Base-by-base conservation (phyloP, 768 basidiomycete species). In the Xanthoconium stramineum region DNA sequence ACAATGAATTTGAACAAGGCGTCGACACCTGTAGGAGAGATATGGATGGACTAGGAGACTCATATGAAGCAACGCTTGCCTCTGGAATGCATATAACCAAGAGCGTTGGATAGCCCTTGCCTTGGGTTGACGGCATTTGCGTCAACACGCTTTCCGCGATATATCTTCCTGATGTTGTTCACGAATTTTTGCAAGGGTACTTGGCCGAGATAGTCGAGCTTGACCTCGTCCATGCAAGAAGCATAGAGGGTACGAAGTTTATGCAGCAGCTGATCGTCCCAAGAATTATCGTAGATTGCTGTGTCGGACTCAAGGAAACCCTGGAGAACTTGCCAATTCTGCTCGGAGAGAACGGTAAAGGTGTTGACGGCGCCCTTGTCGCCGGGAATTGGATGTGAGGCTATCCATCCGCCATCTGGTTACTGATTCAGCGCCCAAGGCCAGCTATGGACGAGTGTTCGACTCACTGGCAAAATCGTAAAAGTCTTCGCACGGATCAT, bases 401-500 rank as follows among this genome's bases (percentile, higher is more conserved):
- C 81, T 19, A 89, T 77, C 96, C 96, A 99, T 13, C 94, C 94
- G 17, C 92, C 91, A 66, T 88, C 91, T 95, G 52, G 15, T 13
- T 32, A 7, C 46, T 39, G 36, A 38, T 17, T 57, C 19, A 61
- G 61, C 20, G 43, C 38, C 51, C 53, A 40, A 36, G 49, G 36
- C 28, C 47, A n/a, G 43, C 12, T 39, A 11, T 24, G 32, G 38
- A 42, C 20, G 47, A 19, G 51, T 35, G 33, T 51, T 36, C 13
- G 10, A 85, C 91, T 65, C 65, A 95, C 94, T 95, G 11, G 94
- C 85, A 73, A 86, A 98, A 60, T 88, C 83, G 67, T 94, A 98
- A 70, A 98, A 97, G 72, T 94, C 88, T 62, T 98, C 91, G 72
- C 97, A 99, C 0, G 97, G 97, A 67, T 98, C 94, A 61, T 88